These are phyloP conservation scores for Podospora comata DNA, from an alignment of 495 filamentous ascomycete species.

Conservation along the genomic window DNA sequence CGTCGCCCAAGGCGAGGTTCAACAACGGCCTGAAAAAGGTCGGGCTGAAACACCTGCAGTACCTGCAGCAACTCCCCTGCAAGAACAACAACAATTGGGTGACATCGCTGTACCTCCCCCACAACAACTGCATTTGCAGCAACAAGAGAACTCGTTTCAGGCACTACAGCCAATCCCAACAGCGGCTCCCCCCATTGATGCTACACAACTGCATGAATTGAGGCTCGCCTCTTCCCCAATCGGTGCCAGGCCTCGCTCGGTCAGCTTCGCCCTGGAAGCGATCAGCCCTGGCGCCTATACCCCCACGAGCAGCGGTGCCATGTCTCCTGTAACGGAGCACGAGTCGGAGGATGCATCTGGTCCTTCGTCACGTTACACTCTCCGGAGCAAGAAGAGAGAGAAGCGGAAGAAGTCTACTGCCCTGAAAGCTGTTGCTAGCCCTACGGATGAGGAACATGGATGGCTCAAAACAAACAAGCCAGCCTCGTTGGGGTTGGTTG, in stretches of 20 bases:
- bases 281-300: slow-evolving; percentile 6
- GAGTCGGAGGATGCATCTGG: slow-evolving; percentile 8
- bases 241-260: neutral
- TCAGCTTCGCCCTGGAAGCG: neutral
- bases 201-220: slow-evolving; percentile 9
- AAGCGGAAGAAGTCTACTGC: slow-evolving; percentile 20
- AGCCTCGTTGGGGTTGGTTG: slow-evolving; percentile 17
- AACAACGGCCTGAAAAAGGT: neutral
- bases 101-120: neutral
- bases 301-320: slow-evolving; percentile 12
- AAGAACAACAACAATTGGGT: neutral
- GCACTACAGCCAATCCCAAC: neutral
- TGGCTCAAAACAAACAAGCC: neutral
- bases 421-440: slow-evolving; percentile 25
- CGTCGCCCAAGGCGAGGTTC: neutral
- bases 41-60: neutral
- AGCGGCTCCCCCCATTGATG: neutral
- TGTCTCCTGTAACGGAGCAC: slow-evolving; percentile 18
- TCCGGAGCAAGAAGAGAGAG: slow-evolving; percentile 31
- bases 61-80: neutral
- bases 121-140: neutral
- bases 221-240: neutral
- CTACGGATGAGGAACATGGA: slow-evolving; percentile 7
- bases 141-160: neutral
- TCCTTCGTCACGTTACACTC: slow-evolving; percentile 24